Base-by-base conservation (phyloP, 352 stramenopile genomes). In the Phytophthora syringae region DNA sequence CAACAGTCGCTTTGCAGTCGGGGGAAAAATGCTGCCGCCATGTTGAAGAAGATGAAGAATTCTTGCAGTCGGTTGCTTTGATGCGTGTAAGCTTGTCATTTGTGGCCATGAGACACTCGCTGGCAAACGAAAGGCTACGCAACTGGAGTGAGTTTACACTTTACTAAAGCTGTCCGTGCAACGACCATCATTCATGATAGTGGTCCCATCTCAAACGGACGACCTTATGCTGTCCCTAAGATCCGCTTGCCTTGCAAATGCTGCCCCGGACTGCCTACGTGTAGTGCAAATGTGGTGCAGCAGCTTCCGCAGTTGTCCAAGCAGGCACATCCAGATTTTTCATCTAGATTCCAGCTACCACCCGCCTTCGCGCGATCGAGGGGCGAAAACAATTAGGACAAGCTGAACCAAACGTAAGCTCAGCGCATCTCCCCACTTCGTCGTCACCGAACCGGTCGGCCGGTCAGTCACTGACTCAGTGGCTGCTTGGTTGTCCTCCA, bases 111-210 rank as follows among this genome's bases (percentile, higher is more conserved):
- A 16, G 40, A 16, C 13, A 36, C 15, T 39, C 22, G 28, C 11
- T 34, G 3, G 5, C 44, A 25, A 13, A 39, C n/a, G 11, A 39
- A 39, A 18, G n/a, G 13, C 44, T 52, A 10, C 9, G 20, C 7
- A 1, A n/a, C 21, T 51, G 43, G 6, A 10, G 1, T 52, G 9
- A n/a, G n/a, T n/a, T n/a, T n/a, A n/a, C n/a, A n/a, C n/a, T n/a
- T n/a, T n/a, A n/a, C n/a, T n/a, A n/a, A n/a, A n/a, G n/a, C n/a
- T n/a, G n/a, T 32, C 9, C 27, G 27, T 32, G 20, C 12, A 12
- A 50, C 27, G 43, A 50, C 43, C 43, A 32, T 34, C 43, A 50
- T 32, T 50, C 43, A 28, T 34, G 13, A 32, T 34, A 32, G 43
- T 50, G 22, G 22, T 32, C 43, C 22, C 22, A 50, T 50, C 43